These are phyloP conservation scores for Meyerozyma elateridarum DNA, from an alignment of 1,139 yeast genomes.

Conservation along the genomic window DNA sequence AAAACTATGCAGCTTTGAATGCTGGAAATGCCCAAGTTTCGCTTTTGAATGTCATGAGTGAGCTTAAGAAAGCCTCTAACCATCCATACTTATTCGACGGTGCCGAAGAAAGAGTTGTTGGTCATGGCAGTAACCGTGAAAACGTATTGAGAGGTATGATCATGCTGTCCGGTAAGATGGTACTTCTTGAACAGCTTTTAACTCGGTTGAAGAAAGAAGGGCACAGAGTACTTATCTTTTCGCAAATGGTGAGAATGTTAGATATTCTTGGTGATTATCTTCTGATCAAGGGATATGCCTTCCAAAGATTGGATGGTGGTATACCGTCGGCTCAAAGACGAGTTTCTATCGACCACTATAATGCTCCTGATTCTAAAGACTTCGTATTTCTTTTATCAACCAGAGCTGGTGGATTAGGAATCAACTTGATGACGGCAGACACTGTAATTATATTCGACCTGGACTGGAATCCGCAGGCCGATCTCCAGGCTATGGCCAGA, in stretches of 20 bases:
- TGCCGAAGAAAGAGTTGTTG: slow-evolving; percentile 80
- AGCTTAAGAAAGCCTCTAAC: slow-evolving; percentile 91
- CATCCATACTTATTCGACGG: slow-evolving; percentile 95
- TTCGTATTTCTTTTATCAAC: slow-evolving; percentile 89
- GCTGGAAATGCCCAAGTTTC: slow-evolving; percentile 83
- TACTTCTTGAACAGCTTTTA: slow-evolving; percentile 79
- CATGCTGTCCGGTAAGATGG: slow-evolving; percentile 99
- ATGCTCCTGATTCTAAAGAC: slow-evolving; percentile 89
- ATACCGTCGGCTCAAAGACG: slow-evolving; percentile 92
- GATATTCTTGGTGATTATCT: slow-evolving; percentile 94
- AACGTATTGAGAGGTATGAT: slow-evolving; percentile 82
- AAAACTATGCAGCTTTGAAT: slow-evolving; percentile 85
- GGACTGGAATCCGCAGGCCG: slow-evolving; percentile 99
- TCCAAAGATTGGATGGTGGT: slow-evolving; percentile 95
- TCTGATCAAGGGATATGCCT: slow-evolving; percentile 81
- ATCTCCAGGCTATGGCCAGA: slow-evolving; percentile 98
- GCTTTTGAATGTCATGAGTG: slow-evolving; percentile 87
- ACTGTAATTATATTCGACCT: slow-evolving; percentile 96
- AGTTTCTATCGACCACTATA: slow-evolving; percentile 93
- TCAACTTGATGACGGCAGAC: slow-evolving; percentile 97
- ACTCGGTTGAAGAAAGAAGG: slow-evolving; percentile 87
- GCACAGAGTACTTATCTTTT: slow-evolving; percentile 88
- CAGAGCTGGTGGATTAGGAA: slow-evolving; percentile 98
- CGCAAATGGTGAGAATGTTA: slow-evolving; percentile 95
- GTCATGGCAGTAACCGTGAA: slow-evolving; percentile 59